Evolutionary conservation across 2,329 filamentous ascomycete species (phyloP).

Genomic region (Clonostachys chloroleuca): DNA sequence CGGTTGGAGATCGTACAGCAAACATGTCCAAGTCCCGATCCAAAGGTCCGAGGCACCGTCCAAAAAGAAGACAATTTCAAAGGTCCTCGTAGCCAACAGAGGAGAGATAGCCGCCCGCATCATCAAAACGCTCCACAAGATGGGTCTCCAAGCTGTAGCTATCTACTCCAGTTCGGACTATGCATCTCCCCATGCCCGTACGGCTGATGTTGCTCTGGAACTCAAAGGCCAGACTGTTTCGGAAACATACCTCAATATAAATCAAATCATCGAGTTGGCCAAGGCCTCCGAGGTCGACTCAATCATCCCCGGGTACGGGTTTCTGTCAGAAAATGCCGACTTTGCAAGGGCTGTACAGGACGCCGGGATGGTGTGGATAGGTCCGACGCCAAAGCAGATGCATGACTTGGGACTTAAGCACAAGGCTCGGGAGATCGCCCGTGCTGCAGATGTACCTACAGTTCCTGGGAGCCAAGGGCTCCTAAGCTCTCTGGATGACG

Average conservation of each 20-base stretch:
- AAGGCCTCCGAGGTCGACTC: constrained; percentile 43
- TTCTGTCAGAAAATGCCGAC: constrained; percentile 58
- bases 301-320: constrained; percentile 65
- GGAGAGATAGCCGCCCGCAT: constrained; percentile 74
- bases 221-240: constrained; percentile 42
- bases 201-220: constrained; percentile 62
- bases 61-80: constrained; percentile 8
- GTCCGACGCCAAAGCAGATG: constrained; percentile 45
- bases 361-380: constrained; percentile 54
- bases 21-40: neutral
- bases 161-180: constrained; percentile 63
- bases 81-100: constrained; percentile 65
- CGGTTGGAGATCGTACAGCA: constrained; percentile 22
- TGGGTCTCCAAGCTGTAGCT: constrained; percentile 65
- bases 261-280: constrained; percentile 52
- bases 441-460: constrained; percentile 18
- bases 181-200: constrained; percentile 62
- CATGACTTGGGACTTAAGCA: constrained; percentile 30
- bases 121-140: constrained; percentile 59
- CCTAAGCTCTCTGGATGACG: constrained; percentile 17
- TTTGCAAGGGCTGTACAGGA: constrained; percentile 50
- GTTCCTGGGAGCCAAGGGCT: constrained; percentile 24
- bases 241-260: constrained; percentile 61
- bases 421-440: constrained; percentile 24
- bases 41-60: neutral